Evolutionary conservation across 495 filamentous ascomycete species (phyloP), one percentile per base, ranked within the genome.

Genomic region (Hypoxylon trugodes): DNA sequence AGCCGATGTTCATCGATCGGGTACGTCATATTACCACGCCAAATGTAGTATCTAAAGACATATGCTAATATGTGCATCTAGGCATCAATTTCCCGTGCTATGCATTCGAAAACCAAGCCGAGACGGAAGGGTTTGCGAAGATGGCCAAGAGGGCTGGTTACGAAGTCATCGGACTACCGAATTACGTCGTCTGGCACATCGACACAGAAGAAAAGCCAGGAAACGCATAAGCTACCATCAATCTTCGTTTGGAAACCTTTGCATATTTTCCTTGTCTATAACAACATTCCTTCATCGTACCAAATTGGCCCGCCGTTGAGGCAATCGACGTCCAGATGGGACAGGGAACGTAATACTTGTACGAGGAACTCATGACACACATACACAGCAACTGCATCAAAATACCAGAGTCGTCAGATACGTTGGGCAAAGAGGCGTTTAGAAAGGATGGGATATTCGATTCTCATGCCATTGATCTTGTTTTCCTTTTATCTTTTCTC

Each of bases 141-240:
- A 98, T 98, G 95, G 95, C 95, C 58, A 98, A 97, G 81, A 85
- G 94, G 62, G 95, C 95, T 30, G 94, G 94, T 37, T 98, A 97
- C 76, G 82, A 91, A 69, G 95, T 98, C 30, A 82, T 89, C 55
- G 95, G 95, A 28, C 81, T 98, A 47, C 96, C 95, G 54, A 98
- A 98, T 77, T 98, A 98, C 73, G 87, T 98, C 40, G 93, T 98
- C 41, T 98, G 95, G 95, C 95, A 98, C 74, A 92, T 97, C 65
- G 95, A 98, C 73, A 98, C 95, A n/a, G 87, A 96, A 36, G 95
- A 98, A 81, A 97, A 97, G 82, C 85, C 87, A 8, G 95, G 94
- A 2, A 97, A 98, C 71, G 70, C 75, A 51, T 84, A 78, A 42
- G 66, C 22, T 50, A 55, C 24, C 22, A 49, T 22, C 37, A 19